A percentile compares a stretch with the other conserved stretches of the same genome.
Conservation (phyloP, 2,329 filamentous ascomycete species). For the Helminthosporium solani region DNA sequence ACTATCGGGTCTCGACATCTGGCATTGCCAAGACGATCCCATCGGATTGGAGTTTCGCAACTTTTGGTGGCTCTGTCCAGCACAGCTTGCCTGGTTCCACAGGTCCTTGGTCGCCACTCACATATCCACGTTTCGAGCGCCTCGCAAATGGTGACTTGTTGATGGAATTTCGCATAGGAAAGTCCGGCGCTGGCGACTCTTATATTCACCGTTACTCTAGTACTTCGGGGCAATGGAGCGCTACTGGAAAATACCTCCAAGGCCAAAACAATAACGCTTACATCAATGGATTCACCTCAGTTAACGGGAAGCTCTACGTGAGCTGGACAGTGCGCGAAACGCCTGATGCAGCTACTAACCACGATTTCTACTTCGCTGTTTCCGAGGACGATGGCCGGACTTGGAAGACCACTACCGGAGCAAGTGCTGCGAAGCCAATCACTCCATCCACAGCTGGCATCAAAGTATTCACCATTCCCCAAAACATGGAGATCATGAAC, state of each 20-base stretch:
- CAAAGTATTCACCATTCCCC: constrained; percentile 49
- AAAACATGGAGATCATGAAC: constrained; percentile 51
- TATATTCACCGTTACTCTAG: constrained; percentile 50
- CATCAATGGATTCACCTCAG: constrained; percentile 51
- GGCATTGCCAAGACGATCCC: constrained; percentile 36
- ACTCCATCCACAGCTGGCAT: constrained; percentile 46
- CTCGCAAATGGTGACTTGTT: constrained; percentile 44
- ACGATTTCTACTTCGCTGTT: constrained; percentile 53
- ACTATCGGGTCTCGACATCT: constrained; percentile 34
- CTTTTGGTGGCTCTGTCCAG: constrained; percentile 30
- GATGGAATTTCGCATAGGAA: constrained; percentile 54
- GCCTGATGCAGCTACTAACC: constrained; percentile 51
- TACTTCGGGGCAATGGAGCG: constrained; percentile 39
- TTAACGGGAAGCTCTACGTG: constrained; percentile 42
- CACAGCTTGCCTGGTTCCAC: constrained; percentile 33
- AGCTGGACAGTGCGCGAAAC: constrained; percentile 56
- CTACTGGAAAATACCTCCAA: constrained; percentile 46
- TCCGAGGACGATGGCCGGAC: constrained; percentile 48
- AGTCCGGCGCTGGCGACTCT: constrained; percentile 53
- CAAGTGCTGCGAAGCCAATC: constrained; percentile 45
- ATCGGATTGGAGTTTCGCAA: constrained; percentile 26
- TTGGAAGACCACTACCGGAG: constrained; percentile 47
- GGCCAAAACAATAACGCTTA: constrained; percentile 54
- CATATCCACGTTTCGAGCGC: constrained; percentile 53
- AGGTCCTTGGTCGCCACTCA: constrained; percentile 43